These are phyloP conservation scores for Larix kaempferi DNA, from an alignment of 75 land plant genomes.

Conservation along the genomic window DNA sequence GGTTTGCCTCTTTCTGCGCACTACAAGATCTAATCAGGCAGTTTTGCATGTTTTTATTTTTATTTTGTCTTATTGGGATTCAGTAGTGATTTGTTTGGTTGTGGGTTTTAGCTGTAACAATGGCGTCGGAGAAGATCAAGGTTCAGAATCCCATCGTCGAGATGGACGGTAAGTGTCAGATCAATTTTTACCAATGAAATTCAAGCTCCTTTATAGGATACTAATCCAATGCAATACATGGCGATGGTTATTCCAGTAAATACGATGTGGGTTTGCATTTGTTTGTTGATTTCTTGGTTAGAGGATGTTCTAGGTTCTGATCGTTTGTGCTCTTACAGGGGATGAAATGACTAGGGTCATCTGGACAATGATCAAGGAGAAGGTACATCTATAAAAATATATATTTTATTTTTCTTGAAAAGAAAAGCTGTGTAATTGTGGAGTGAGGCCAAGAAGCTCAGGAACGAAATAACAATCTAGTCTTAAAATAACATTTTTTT, in stretches of 20 bases:
- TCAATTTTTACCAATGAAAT: neutral
- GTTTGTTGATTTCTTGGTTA: neutral
- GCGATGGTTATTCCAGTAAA: no score
- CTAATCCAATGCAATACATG: no score
- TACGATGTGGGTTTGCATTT: neutral
- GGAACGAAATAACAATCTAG: no score
- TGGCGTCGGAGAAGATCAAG: conserved; percentile 53
- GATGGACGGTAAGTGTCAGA: conserved; percentile 74
- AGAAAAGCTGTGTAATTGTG: no score
- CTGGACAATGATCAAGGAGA: conserved; percentile 86
- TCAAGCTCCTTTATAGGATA: no score
- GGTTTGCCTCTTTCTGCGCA: neutral
- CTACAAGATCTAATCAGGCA: neutral
- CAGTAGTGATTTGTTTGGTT: neutral
- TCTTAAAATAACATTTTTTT: no score
- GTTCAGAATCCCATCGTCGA: conserved; percentile 91
- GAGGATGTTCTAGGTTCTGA: neutral
- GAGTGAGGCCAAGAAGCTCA: no score
- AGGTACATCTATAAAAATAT: conserved; percentile 38
- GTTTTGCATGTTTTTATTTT: neutral
- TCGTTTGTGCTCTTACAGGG: conserved; percentile 33
- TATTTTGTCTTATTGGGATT: neutral
- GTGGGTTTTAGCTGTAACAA: conserved; percentile 7
- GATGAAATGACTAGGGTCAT: conserved; percentile 95
- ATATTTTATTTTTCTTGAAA: neutral